These are phyloP conservation scores for Mycena galopus DNA, from an alignment of 768 basidiomycete genomes.

Conservation along the genomic window DNA sequence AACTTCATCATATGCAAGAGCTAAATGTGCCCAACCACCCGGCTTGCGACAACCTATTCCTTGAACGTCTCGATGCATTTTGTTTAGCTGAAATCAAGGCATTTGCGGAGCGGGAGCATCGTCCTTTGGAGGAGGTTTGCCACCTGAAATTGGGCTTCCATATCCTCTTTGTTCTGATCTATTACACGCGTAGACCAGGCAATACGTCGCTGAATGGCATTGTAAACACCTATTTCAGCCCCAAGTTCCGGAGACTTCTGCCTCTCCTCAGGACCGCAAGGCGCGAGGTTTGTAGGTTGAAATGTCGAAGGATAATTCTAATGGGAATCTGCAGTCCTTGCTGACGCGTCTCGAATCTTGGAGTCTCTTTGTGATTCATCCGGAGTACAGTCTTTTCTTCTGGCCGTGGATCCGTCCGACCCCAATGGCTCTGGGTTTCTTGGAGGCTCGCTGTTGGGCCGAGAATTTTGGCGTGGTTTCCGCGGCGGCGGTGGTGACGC, in stretches of 20 bases:
- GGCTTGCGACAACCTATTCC: slow-evolving; percentile 62
- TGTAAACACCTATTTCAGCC: slow-evolving; percentile 66
- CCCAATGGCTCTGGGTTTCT: slow-evolving; percentile 67
- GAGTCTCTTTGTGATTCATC: slow-evolving; percentile 64
- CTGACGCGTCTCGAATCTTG: slow-evolving; percentile 63
- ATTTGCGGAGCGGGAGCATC: slow-evolving; percentile 71
- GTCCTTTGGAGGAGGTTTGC: slow-evolving; percentile 71
- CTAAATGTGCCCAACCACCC: slow-evolving; percentile 43
- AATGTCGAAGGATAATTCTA: background rate
- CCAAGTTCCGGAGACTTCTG: slow-evolving; percentile 21
- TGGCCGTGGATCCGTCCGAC: slow-evolving; percentile 69
- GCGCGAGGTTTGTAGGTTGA: slow-evolving; percentile 29
- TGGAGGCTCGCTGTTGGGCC: slow-evolving; percentile 70
- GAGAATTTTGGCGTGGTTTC: slow-evolving; percentile 76
- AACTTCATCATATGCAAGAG: slow-evolving; percentile 50
- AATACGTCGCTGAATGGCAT: slow-evolving; percentile 74
- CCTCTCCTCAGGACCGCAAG: slow-evolving; percentile 31
- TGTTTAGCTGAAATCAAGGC: slow-evolving; percentile 67
- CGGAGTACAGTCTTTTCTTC: slow-evolving; percentile 72
- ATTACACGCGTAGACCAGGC: slow-evolving; percentile 52
- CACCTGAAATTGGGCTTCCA: slow-evolving; percentile 39
- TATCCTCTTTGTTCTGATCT: slow-evolving; percentile 44
- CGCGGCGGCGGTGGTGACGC: slow-evolving; percentile 71
- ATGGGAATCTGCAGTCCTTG: slow-evolving; percentile 57
- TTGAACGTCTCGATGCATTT: slow-evolving; percentile 74